A percentile compares a stretch with the other conserved stretches of the same genome.
Conservation (phyloP, 306 rosid genomes). For the Albizia julibrissin region DNA sequence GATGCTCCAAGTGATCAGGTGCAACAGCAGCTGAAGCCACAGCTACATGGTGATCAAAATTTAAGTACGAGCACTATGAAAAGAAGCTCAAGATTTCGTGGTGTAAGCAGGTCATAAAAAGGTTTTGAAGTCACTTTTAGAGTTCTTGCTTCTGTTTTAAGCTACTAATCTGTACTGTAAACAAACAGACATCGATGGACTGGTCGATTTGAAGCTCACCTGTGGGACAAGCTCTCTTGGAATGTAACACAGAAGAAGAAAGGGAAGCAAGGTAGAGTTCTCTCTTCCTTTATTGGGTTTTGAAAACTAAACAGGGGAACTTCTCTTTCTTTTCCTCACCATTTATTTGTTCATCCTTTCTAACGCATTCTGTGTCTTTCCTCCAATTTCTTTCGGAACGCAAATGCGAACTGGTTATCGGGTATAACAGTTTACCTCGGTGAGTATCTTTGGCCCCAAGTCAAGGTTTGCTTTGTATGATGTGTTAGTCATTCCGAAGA, state of each 20-base stretch:
- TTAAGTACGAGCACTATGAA: slow-evolving; percentile 50
- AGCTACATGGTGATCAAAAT: slow-evolving; percentile 41
- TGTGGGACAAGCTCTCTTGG: slow-evolving; percentile 95
- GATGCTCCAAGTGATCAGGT: slow-evolving; percentile 30
- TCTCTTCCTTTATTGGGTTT: not conserved
- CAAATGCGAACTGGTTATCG: slow-evolving; percentile 31
- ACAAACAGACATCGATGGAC: slow-evolving; percentile 85
- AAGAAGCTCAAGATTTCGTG: slow-evolving; percentile 82
- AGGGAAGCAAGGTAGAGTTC: slow-evolving; percentile 76
- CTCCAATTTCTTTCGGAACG: slow-evolving; percentile 21
- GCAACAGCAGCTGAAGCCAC: slow-evolving; percentile 11
- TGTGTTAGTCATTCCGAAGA: not conserved
- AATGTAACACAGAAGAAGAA: slow-evolving; percentile 84
- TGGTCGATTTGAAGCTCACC: slow-evolving; percentile 89
- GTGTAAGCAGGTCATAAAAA: slow-evolving; percentile 70
- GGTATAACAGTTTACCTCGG: slow-evolving; percentile 67
- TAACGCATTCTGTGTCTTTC: slow-evolving; percentile 9
- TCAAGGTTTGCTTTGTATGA: not conserved
- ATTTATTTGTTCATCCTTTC: slow-evolving; percentile 5
- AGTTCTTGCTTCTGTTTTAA: slow-evolving; percentile 5
- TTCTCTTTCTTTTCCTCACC: not conserved
- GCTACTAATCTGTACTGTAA: slow-evolving; percentile 25
- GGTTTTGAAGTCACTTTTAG: not conserved
- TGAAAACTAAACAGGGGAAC: not conserved
- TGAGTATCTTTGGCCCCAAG: slow-evolving; percentile 27